phyloP scores from a whole-genome alignment of 2,329 filamentous ascomycete species.

The Hypoxylon sp. region DNA sequence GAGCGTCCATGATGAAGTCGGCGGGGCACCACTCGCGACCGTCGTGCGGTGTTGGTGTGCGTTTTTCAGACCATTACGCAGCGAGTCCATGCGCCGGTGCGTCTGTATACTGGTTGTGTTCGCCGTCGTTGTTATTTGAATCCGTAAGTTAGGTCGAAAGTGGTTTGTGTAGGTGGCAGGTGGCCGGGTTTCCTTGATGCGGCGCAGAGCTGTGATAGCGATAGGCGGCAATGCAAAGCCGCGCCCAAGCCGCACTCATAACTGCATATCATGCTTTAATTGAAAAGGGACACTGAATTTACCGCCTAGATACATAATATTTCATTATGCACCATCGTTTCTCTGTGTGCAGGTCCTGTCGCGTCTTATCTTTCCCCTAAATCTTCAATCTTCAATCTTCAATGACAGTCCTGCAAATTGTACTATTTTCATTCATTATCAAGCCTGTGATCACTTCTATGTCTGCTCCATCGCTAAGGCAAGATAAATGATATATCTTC shows the following conservation, averaged over 20 bases:
- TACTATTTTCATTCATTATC: too few species aligned
- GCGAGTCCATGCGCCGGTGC: background rate
- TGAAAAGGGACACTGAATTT: too few species aligned
- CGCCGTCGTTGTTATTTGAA: background rate
- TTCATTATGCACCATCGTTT: background rate
- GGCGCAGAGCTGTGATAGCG: constrained; percentile 4
- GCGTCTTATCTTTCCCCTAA: too few species aligned
- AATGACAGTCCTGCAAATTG: too few species aligned
- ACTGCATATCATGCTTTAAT: too few species aligned
- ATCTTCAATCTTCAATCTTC: too few species aligned
- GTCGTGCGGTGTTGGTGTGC: constrained; percentile 25
- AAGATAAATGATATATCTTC: background rate
- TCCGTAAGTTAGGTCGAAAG: background rate
- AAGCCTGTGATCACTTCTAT: background rate
- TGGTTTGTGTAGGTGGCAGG: background rate
- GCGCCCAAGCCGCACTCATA: too few species aligned
- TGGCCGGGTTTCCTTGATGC: background rate
- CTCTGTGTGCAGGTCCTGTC: too few species aligned
- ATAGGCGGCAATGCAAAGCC: too few species aligned
- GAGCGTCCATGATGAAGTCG: constrained; percentile 69
- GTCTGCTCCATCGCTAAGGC: background rate
- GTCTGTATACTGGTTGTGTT: background rate
- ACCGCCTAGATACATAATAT: background rate
- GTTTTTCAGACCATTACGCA: constrained; percentile 48
- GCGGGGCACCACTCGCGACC: constrained; percentile 47